Evolutionary conservation across 331 rosid genomes (phyloP), one percentile per base, ranked within the genome.

Genomic region (Pyracantha coccinea): DNA sequence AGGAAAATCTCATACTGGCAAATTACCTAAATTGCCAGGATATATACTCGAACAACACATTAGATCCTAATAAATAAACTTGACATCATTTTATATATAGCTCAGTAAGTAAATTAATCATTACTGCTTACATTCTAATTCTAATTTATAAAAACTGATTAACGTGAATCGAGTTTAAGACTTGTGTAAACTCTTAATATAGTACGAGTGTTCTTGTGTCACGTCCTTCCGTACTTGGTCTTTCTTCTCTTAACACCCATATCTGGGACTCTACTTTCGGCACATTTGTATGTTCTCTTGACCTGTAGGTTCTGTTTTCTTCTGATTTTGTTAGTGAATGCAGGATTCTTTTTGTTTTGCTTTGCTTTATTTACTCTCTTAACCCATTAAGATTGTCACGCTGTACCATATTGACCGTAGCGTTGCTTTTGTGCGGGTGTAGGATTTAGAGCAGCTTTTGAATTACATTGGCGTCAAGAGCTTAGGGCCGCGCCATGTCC

Each of bases 361-460:
- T 29, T 53, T 53, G 14, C 21, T 70, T 29, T 7, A 70, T 70
- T 7, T 53, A 24, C 25, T 47, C 12, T 50, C n/a, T 70, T 7
- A 12, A 20, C 53, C 65, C 52, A 8, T 21, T n/a, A 29, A 31
- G 4, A 20, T 6, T 52, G 12, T 53, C 31, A 28, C 7, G 29
- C 24, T n/a, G 54, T 11, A 9, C 17, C 10, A 27, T 12, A 11
- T 41, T 41, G 47, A 41, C 47, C 47, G 47, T 41, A 41, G 47
- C 47, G 1, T 41, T 41, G 63, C 13, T 60, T 72, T 71, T n/a
- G 10, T 68, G 54, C 21, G 59, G 78, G 64, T 82, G 83, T 82
- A 94, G 99, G 97, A 94, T 82, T 81, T 94, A 84, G 99, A 92
- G 84, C 97, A 92, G 92, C 97, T 92, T 80, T 85, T 94, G 80